Base-by-base conservation (phyloP, 1,284 basidiomycete genomes). In the Ustilago loliicola region DNA sequence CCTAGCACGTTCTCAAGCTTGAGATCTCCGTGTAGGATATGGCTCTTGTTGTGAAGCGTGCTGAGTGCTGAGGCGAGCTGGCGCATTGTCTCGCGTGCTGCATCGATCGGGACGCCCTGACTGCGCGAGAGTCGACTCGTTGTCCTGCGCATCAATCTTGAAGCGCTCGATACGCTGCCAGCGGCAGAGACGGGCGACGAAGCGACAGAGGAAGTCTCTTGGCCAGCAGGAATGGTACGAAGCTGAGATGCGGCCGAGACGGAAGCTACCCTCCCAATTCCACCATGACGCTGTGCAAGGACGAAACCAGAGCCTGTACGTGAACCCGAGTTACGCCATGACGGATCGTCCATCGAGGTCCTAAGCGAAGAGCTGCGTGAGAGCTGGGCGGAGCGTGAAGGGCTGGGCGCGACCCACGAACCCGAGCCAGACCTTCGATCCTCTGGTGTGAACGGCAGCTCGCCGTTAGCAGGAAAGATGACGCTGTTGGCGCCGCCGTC, bases 1-100 rank as follows among this genome's bases (percentile, higher is more conserved):
- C 80, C 81, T 2, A 99, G 90, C 54, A 98, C 92, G 88, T 99
- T 99, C 88, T 98, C 96, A 65, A 98, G 91, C 88, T 99, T 99
- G 87, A 99, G 89, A 87, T 99, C 82, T 19, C 80, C 78, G 51
- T 84, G 82, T 30, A 80, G 34, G 77, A 93, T 90, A 19, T 90
- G 88, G 27, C 91, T 92, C 54, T 91, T 90, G 72, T 92, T 91
- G 87, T 98, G 96, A 81, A 99, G 88, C 86, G 95, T 96, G 64
- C 91, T 89, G 77, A 98, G 88, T 13, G 94, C 96, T 53, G 92
- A 89, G 36, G 95, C 93, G 66, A 98, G 91, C 87, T 97, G 95
- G 55, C 92, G 90, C 86, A 98, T 96, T 89, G 95, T 92, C 88
- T 92, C 93, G 59, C 93, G 91, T 0, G 91, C 93, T 67, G 94